Evolutionary conservation across 371 early-diverging fungal species (phyloP).

Genomic region (Apophysomyces trapeziformis): DNA sequence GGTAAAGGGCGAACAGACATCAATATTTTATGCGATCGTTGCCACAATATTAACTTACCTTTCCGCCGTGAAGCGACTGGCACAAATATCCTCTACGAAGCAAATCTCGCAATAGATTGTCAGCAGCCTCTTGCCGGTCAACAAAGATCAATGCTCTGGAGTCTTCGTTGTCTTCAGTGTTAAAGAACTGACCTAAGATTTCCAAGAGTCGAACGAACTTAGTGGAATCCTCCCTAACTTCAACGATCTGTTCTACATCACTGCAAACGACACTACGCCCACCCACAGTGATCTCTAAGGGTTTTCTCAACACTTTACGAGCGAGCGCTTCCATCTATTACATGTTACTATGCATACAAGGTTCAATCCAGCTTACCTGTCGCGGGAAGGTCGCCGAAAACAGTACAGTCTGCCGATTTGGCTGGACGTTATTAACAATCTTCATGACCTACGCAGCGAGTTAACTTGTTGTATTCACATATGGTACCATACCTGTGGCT

Average conservation of each 20-base stretch:
- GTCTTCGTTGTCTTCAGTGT: constrained; percentile 61
- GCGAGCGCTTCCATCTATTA: constrained; percentile 94
- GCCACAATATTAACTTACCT: constrained; percentile 43
- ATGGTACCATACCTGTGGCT: constrained; percentile 78
- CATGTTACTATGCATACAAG: background rate
- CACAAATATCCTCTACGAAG: constrained; percentile 90
- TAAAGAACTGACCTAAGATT: constrained; percentile 83
- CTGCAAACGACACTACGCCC: constrained; percentile 88
- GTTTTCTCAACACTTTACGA: constrained; percentile 86
- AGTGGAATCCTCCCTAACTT: constrained; percentile 82
- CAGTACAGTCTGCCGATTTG: constrained; percentile 88
- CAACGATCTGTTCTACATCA: constrained; percentile 91
- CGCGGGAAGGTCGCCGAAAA: constrained; percentile 98
- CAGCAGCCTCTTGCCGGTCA: constrained; percentile 95
- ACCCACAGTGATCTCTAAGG: constrained; percentile 95
- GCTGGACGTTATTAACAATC: constrained; percentile 97
- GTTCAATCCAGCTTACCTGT: constrained; percentile 51
- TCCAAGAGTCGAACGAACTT: constrained; percentile 90
- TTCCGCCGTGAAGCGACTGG: constrained; percentile 95
- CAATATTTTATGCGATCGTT: background rate
- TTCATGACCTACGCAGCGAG: constrained; percentile 76
- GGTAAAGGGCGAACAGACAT: background rate
- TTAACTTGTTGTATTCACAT: background rate
- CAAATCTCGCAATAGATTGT: constrained; percentile 84
- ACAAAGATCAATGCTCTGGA: constrained; percentile 90